Base-by-base conservation (phyloP, 164 flowering plant genomes). In the Annona squamosa region DNA sequence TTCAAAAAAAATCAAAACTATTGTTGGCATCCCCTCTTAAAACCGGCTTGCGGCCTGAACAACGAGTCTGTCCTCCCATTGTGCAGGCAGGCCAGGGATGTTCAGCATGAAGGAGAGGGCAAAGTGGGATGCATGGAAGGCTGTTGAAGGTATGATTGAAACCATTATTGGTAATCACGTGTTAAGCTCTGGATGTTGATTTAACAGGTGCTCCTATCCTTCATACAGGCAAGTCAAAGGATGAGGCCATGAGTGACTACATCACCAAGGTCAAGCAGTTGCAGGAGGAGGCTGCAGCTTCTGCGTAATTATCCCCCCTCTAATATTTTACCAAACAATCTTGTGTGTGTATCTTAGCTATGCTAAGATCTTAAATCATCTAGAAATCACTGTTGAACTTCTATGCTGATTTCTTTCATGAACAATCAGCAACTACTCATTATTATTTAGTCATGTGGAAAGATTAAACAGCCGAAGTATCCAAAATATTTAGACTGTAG, bases 61-160 rank as follows among this genome's bases (percentile, higher is more conserved):
- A 26, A 26, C 13, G 59, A 10, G 59, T 52, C 13, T 52, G 37
- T 52, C 48, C 45, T 13, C 5, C 42, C 47, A 17, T 48, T 13
- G 10, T 73, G 77, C 83, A 89, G 93, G 76, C 68, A 88, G 93
- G 13, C 93, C 93, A n/a, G 88, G 90, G 47, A 79, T 88, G 0
- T 88, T 89, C 78, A 83, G 78, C 66, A 48, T 69, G 73, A 86
- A 65, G 78, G 91, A 86, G 67, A 81, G 84, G 57, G 89, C 89
- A 10, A 89, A 89, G 77, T 89, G 93, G 93, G 91, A 89, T 84
- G 89, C 90, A 5, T 89, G 93, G 93, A 88, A 88, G 81, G 81
- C 85, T 26, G 86, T 82, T 75, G 90, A 88, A 85, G 93, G 93
- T 89, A 80, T 7, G 52, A 52, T 52, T 52, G 59, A 52, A 52